A percentile compares a stretch with the other conserved stretches of the same genome.
These are phyloP conservation scores for Raphanus raphanistrum DNA, from an alignment of 345 rosid species.

Conservation along the genomic window DNA sequence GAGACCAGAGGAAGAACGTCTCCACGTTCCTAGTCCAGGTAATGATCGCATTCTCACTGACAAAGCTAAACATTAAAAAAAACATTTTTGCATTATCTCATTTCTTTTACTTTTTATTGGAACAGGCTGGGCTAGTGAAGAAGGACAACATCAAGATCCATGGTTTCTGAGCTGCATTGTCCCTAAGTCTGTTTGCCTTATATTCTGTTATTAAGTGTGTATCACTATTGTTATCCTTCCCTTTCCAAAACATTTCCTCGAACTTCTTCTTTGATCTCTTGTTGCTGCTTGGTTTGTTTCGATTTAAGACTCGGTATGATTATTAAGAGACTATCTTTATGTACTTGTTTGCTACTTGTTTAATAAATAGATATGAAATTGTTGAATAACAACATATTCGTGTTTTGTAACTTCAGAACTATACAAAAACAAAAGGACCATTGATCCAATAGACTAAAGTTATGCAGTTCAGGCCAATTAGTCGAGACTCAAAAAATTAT, in stretches of 20 bases:
- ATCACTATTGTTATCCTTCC: background rate
- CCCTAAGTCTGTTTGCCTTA: background rate
- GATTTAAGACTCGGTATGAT: constrained; percentile 12
- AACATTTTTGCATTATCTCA: background rate
- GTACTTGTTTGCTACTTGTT: background rate
- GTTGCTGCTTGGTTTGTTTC: background rate
- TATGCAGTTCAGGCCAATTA: no score
- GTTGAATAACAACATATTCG: background rate
- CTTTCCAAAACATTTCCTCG: background rate
- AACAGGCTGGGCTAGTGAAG: constrained; percentile 92
- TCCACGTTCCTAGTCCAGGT: constrained; percentile 77
- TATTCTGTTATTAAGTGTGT: background rate
- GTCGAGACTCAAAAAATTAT: no score
- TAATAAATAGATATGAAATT: background rate
- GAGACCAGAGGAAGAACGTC: constrained; percentile 84
- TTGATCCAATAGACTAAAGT: background rate
- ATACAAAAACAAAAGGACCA: background rate
- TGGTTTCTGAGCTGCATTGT: constrained; percentile 62
- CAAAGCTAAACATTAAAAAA: background rate
- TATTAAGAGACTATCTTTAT: constrained; percentile 22
- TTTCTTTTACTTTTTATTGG: background rate
- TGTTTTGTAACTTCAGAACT: no score
- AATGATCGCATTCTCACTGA: background rate
- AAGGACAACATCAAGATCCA: constrained; percentile 94
- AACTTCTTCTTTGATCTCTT: background rate